Base-by-base conservation (phyloP, 2,329 filamentous ascomycete genomes). In the Atkinsonella texensis region DNA sequence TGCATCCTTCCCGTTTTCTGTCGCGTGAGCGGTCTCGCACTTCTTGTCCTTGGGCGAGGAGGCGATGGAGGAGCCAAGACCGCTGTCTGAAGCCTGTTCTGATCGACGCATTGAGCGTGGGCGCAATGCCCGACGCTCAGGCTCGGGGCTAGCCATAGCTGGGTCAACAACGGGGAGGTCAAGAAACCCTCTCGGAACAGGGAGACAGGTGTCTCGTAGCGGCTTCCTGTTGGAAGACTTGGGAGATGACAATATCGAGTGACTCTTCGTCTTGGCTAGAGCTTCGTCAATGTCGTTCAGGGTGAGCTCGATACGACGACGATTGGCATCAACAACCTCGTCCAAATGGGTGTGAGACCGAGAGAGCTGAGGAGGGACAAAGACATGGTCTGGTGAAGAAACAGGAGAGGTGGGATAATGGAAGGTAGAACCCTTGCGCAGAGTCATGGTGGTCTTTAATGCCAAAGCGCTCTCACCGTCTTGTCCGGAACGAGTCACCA, bases 61-160 rank as follows among this genome's bases (percentile, higher is more conserved):
- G 54, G 75, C 79, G 61, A 95, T 76, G 42, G 89, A 95, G 43
- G 88, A 86, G 49, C 90, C 90, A 56, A 96, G 74, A 50, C 89
- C 90, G 65, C 89, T 95, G 71, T 96, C 90, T 15, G 88, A 93
- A 53, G 80, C 79, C 69, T 89, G 79, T 63, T 83, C 77, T 43
- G 74, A 74, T 54, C 72, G 70, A 63, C 81, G 76, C 53, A 75
- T 75, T 48, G 70, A 71, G 53, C 76, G 77, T 56, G 76, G 74
- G 53, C 76, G 79, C 56, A 77, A 65, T 41, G 76, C 68, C 55
- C 74, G 73, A 53, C 74, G 69, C 65, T 74, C 74, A 54, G 63
- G 62, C 56, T 73, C 59, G 49, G 62, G 61, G 52, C 63, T 65
- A 45, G 67, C 65, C 71, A 77, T 76, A 50, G 70, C 67, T 55